A percentile compares a stretch with the other conserved stretches of the same genome.
These are phyloP conservation scores for Escovopsis sp. DNA, from an alignment of 2,329 filamentous ascomycete genomes.

Conservation along the genomic window DNA sequence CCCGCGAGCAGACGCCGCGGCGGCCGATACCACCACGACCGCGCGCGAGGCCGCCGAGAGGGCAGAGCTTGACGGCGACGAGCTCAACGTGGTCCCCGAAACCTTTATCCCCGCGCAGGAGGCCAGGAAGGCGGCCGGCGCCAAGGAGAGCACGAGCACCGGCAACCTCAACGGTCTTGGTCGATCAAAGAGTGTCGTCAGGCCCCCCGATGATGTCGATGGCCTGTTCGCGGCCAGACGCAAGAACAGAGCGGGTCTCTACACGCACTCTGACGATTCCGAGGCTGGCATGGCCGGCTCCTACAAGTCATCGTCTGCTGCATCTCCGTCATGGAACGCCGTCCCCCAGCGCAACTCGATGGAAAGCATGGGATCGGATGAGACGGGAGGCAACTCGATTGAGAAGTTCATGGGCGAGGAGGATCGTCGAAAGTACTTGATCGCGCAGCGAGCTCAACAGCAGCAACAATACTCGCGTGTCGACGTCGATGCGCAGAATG, in stretches of 20 bases:
- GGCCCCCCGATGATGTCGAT: conserved; percentile 60
- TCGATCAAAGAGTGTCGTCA: conserved; percentile 42
- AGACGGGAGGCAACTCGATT: conserved; percentile 43
- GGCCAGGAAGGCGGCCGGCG: conserved; percentile 23
- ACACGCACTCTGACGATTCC: conserved; percentile 34
- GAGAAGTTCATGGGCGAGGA: conserved; percentile 69
- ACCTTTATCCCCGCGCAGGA: conserved; percentile 55
- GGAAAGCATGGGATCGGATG: conserved; percentile 48
- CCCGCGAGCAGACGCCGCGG: conserved; percentile 74
- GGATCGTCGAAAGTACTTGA: conserved; percentile 57
- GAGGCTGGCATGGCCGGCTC: conserved; percentile 3
- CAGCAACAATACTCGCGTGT: conserved; percentile 8
- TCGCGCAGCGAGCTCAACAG: conserved; percentile 45
- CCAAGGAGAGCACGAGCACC: conserved; percentile 14
- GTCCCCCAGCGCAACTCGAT: conserved; percentile 38
- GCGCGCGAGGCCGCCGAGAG: conserved; percentile 72
- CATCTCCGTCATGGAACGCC: conserved; percentile 3
- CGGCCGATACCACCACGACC: conserved; percentile 61
- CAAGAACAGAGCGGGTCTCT: conserved; percentile 52
- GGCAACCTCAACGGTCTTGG: conserved; percentile 21
- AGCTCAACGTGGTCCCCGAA: conserved; percentile 78
- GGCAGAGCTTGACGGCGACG: conserved; percentile 66
- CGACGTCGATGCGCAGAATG: neutral
- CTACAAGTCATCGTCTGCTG: neutral
- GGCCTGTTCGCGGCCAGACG: conserved; percentile 65